These are phyloP conservation scores for Rubus parviflorus DNA, from an alignment of 306 rosid species.

Conservation along the genomic window DNA sequence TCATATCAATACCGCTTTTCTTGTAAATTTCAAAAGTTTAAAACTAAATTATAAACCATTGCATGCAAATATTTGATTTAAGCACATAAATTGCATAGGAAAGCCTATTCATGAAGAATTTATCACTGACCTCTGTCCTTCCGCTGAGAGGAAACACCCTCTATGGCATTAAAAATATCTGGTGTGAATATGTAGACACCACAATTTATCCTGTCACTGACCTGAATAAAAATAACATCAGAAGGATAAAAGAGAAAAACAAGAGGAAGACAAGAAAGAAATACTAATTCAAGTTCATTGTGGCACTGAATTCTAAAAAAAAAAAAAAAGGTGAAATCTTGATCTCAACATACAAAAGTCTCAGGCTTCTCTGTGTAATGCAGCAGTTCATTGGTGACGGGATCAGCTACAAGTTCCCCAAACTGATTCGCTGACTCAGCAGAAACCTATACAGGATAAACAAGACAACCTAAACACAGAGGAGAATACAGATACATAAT, in stretches of 20 bases:
- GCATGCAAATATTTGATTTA: not conserved
- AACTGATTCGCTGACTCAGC: slow-evolving; percentile 80
- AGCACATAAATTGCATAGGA: not conserved
- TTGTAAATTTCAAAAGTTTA: not conserved
- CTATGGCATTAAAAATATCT: slow-evolving; percentile 69
- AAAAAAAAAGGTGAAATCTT: not conserved
- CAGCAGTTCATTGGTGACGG: slow-evolving; percentile 76
- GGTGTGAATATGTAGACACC: slow-evolving; percentile 95
- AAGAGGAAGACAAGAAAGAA: slow-evolving; percentile 1
- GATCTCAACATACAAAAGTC: slow-evolving; percentile 71
- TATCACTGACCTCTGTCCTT: slow-evolving; percentile 68
- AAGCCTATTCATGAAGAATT: not conserved
- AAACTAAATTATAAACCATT: not conserved
- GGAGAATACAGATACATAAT: not conserved
- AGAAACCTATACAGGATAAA: slow-evolving; percentile 60
- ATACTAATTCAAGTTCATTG: slow-evolving; percentile 21
- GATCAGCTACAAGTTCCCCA: slow-evolving; percentile 95
- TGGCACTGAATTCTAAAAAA: not conserved
- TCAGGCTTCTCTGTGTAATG: slow-evolving; percentile 98
- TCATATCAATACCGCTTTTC: not conserved
- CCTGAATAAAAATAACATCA: slow-evolving; percentile 46
- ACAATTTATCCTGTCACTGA: slow-evolving; percentile 84
- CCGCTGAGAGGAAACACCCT: slow-evolving; percentile 74
- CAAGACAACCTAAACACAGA: slow-evolving; percentile 12
- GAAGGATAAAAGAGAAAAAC: not conserved